Base-by-base conservation (phyloP, 1,284 basidiomycete genomes). In the Cutaneotrichosporon mucoides region DNA sequence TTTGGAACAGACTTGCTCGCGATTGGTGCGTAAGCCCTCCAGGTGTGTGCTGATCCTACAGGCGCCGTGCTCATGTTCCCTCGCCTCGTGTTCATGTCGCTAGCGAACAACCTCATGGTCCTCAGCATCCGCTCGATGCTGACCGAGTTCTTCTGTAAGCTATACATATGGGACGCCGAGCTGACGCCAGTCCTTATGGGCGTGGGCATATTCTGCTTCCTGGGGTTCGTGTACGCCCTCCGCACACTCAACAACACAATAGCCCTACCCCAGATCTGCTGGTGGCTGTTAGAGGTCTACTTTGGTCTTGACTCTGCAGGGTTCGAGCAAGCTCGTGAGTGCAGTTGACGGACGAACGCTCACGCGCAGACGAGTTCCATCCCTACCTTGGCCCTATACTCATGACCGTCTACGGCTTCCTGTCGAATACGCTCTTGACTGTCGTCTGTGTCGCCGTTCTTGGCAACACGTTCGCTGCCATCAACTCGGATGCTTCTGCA, bases 41-140 rank as follows among this genome's bases (percentile, higher is more conserved):
- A 5, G 13, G n/a, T 7, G 41, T 3, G 4, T 12, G 53, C 52
- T 54, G 1, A 59, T 24, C 24, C 40, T 34, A n/a, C 88, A 55
- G 91, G 91, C 33, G 90, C 91, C 1, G 89, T 88, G 58, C 80
- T 94, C 34, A 85, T 95, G 78, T 94, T 94, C 70, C 91, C 92
- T 59, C 83, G 92, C 85, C 85, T 69, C 53, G 91, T 89, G 3
- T 95, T 95, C 69, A 90, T 93, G 6, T 92, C 89, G 0, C 79
- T 95, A 15, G 87, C 87, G 67, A 86, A 93, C 72, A 95, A 92
- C 68, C 81, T 95, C 24, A 81, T 83, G 79, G 76, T 81, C 6
- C 66, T 81, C 56, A 76, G 75, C 54, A 73, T 77, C 33, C 66
- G 77, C 35, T 76, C 76, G 8, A 78, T 79, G 76, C 61, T 79